phyloP scores from a whole-genome alignment of 768 basidiomycete species.

The Tylopilus sp. region DNA sequence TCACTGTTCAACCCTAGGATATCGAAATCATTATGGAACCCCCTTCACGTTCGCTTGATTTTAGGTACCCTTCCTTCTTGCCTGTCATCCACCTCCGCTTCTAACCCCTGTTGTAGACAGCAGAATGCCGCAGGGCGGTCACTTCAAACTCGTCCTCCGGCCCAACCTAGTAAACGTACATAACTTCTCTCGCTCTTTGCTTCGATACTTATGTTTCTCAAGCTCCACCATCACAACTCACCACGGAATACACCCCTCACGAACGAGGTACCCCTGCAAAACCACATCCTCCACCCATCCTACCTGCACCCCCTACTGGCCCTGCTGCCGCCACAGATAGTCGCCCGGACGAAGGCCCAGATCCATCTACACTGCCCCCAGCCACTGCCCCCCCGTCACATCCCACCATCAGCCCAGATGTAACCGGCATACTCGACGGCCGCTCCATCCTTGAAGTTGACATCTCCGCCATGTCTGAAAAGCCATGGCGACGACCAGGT shows the following conservation, averaged over 20 bases:
- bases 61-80: conserved; percentile 51
- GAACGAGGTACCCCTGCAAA: conserved; percentile 51
- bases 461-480: conserved; percentile 66
- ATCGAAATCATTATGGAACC: conserved; percentile 92
- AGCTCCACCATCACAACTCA: conserved; percentile 54
- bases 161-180: conserved; percentile 32
- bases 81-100: neutral
- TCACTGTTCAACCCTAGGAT: conserved; percentile 45
- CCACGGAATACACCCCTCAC: conserved; percentile 80
- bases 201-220: conserved; percentile 7
- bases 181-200: neutral
- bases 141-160: conserved; percentile 28
- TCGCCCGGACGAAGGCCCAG: conserved; percentile 48
- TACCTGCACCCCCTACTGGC: conserved; percentile 20
- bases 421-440: conserved; percentile 64
- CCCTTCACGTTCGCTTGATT: conserved; percentile 65
- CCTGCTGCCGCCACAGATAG: conserved; percentile 19
- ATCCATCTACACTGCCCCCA: conserved; percentile 61
- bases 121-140: conserved; percentile 32
- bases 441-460: conserved; percentile 86
- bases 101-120: conserved; percentile 28
- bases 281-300: conserved; percentile 14
- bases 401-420: conserved; percentile 69
- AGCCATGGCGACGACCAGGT: conserved; percentile 90
- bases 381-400: conserved; percentile 75